These are phyloP conservation scores for Eimeria zaria DNA, from an alignment of 169 alveolate species.

Conservation along the genomic window DNA sequence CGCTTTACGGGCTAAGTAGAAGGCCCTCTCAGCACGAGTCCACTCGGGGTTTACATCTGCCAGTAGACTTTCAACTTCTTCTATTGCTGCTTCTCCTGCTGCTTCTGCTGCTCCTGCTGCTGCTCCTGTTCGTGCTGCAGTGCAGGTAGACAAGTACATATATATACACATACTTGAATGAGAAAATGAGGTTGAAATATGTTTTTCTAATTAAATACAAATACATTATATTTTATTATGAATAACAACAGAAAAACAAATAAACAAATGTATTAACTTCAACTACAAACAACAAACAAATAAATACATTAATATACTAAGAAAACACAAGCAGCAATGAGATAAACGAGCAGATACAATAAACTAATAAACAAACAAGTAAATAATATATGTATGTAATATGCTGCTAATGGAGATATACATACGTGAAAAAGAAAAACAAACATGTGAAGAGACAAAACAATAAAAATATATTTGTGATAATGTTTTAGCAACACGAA, in stretches of 20 bases:
- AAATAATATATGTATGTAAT: too few species aligned
- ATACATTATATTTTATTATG: neutral
- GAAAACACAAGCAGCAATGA: neutral
- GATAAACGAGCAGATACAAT: neutral
- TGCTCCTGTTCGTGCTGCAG: conserved; percentile 2
- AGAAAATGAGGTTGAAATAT: neutral
- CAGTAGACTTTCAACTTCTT: neutral
- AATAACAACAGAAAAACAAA: too few species aligned
- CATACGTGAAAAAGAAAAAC: too few species aligned
- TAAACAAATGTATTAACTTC: neutral
- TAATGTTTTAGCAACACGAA: too few species aligned
- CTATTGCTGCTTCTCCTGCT: conserved; percentile 1
- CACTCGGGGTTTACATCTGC: conserved; percentile 32
- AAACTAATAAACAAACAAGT: too few species aligned
- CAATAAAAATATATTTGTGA: too few species aligned
- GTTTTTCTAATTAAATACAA: neutral
- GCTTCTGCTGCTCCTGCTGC: conserved; percentile 6
- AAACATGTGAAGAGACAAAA: neutral
- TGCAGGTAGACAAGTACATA: neutral
- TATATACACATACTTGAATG: neutral
- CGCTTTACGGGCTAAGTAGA: conserved; percentile 91
- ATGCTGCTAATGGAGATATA: too few species aligned
- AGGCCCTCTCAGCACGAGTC: conserved; percentile 90
- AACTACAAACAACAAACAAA: neutral
- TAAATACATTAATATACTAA: too few species aligned